Percentiles rank a stretch among this genome's conserved stretches.
Conservation (phyloP, 1,139 yeast genomes). For the Magnusiomyces magnusii region DNA sequence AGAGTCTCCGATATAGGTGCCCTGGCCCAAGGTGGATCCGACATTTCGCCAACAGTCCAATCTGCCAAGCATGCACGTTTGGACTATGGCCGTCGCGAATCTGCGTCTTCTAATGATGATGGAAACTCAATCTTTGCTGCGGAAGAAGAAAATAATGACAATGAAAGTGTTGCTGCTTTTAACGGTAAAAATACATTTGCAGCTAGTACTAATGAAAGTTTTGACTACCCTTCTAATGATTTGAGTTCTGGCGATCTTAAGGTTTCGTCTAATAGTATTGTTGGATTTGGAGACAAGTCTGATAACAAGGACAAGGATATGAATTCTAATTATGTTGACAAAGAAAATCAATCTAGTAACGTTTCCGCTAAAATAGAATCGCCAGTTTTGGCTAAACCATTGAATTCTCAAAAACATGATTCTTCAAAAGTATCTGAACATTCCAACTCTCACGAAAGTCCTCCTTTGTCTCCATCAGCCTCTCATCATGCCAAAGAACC, state of each 20-base stretch:
- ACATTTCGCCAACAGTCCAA: not conserved
- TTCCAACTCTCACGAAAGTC: too few relatives aligned
- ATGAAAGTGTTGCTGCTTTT: too few relatives aligned
- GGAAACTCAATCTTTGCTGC: not conserved
- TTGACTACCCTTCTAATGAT: too few relatives aligned
- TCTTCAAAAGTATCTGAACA: too few relatives aligned
- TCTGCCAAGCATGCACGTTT: not conserved
- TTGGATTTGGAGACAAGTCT: too few relatives aligned
- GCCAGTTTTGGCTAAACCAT: not conserved
- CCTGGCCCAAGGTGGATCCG: conserved; percentile 1
- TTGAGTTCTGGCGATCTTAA: too few relatives aligned
- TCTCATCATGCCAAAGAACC: not conserved
- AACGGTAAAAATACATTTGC: too few relatives aligned
- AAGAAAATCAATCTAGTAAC: not conserved
- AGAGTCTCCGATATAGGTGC: conserved; percentile 2
- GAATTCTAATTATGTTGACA: not conserved
- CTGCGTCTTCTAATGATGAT: not conserved
- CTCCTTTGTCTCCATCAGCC: not conserved
- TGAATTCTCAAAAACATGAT: too few relatives aligned
- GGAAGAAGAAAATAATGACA: not conserved
- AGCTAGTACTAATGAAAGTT: too few relatives aligned
- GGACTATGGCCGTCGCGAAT: not conserved
- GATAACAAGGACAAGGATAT: not conserved
- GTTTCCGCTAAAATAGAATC: not conserved
- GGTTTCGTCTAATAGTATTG: too few relatives aligned